Conservation (phyloP, 2,329 filamentous ascomycete genomes). For the Colletotrichum sp. region DNA sequence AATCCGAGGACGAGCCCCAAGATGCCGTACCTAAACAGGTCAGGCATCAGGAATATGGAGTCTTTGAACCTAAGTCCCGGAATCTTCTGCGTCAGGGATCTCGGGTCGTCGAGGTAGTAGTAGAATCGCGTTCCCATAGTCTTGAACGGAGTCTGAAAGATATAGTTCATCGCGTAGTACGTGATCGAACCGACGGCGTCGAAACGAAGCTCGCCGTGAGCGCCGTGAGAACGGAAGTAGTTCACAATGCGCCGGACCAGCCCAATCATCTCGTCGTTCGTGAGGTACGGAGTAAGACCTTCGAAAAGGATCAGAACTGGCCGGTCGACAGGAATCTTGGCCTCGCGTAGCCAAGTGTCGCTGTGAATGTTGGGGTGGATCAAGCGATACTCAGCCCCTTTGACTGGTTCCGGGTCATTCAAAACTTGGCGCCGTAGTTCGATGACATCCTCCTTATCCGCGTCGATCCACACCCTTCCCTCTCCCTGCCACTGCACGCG, state of each 20-base stretch:
- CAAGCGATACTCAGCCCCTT: conserved; percentile 27
- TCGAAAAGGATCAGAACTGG: conserved; percentile 36
- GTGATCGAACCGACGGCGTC: neutral
- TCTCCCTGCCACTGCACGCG: conserved; percentile 22
- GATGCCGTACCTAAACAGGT: neutral
- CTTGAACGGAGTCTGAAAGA: neutral
- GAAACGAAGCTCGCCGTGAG: conserved; percentile 19
- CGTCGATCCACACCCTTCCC: conserved; percentile 35
- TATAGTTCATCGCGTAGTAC: neutral
- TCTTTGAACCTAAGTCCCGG: conserved; percentile 1
- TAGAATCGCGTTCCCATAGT: neutral
- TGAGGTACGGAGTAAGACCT: conserved; percentile 35
- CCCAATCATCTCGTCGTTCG: conserved; percentile 25
- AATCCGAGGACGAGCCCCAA: neutral
- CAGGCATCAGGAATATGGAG: neutral
- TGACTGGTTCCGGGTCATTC: conserved; percentile 14
- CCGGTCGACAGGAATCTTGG: conserved; percentile 30
- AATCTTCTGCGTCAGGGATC: neutral
- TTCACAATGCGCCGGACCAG: conserved; percentile 27
- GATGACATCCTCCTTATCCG: conserved; percentile 39
- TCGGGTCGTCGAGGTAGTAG: conserved; percentile 2
- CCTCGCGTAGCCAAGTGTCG: conserved; percentile 30
- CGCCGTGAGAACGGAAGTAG: conserved; percentile 29
- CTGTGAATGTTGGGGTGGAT: conserved; percentile 27
- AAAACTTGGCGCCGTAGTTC: conserved; percentile 30